Conservation (phyloP, 495 filamentous ascomycete species). For the Trichoderma erinaceum region DNA sequence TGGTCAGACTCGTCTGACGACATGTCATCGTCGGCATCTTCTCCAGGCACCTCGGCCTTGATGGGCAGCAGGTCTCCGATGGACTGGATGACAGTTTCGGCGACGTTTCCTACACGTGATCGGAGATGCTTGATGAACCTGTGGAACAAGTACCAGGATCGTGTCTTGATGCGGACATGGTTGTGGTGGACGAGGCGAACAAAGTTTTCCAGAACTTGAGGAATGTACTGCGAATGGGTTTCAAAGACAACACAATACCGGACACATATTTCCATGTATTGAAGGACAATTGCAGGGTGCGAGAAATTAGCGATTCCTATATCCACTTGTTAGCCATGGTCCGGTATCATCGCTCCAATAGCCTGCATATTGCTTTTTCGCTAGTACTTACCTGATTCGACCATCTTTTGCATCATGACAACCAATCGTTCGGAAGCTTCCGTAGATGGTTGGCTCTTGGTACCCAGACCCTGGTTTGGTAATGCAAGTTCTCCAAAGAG, state of each 20-base stretch:
- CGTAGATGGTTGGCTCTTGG: slow-evolving; percentile 70
- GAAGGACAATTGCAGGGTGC: slow-evolving; percentile 85
- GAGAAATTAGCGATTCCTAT: slow-evolving; percentile 74
- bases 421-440: slow-evolving; percentile 69
- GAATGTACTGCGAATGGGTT: slow-evolving; percentile 66
- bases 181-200: slow-evolving; percentile 82
- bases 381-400: slow-evolving; percentile 68
- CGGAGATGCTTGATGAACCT: slow-evolving; percentile 87
- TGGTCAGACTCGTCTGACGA: slow-evolving; percentile 86
- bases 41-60: slow-evolving; percentile 74
- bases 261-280: slow-evolving; percentile 97
- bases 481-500: slow-evolving; percentile 90
- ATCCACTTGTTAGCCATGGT: slow-evolving; percentile 22
- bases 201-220: slow-evolving; percentile 84
- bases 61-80: slow-evolving; percentile 83
- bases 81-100: slow-evolving; percentile 83
- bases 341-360: neutral
- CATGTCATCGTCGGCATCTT: slow-evolving; percentile 81
- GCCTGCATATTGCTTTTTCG: neutral
- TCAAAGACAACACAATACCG: slow-evolving; percentile 93
- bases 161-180: slow-evolving; percentile 72
- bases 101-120: slow-evolving; percentile 75
- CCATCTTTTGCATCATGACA: slow-evolving; percentile 89
- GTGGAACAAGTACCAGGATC: slow-evolving; percentile 95
- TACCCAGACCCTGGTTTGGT: slow-evolving; percentile 73